phyloP scores from a whole-genome alignment of 805 yeast genomes.

The Candida methanosorbosa region DNA sequence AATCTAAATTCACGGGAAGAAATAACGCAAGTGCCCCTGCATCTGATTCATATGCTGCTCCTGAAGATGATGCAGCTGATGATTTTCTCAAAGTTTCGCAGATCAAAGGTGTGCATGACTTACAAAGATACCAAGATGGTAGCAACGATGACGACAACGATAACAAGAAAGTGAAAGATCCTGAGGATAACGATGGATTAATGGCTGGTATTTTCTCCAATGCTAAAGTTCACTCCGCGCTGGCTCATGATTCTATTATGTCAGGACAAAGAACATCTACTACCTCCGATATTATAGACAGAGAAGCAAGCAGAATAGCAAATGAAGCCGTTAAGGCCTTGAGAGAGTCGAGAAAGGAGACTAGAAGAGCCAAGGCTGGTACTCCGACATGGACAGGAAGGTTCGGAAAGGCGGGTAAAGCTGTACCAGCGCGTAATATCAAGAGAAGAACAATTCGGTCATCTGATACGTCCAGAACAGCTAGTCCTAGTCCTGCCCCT shows the following conservation, averaged over 20 bases:
- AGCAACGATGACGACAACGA: conserved; percentile 24
- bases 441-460: background rate
- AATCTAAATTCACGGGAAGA: conserved; percentile 21
- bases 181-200: conserved; percentile 48
- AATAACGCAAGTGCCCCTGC: conserved; percentile 5
- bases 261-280: conserved; percentile 28
- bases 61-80: conserved; percentile 40
- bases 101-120: conserved; percentile 63
- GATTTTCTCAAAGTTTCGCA: conserved; percentile 58
- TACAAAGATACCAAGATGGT: conserved; percentile 52
- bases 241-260: conserved; percentile 73
- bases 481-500: background rate
- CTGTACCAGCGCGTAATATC: background rate
- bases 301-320: conserved; percentile 55
- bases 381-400: conserved; percentile 96
- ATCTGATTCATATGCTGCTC: conserved; percentile 5
- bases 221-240: conserved; percentile 63
- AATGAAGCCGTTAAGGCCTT: conserved; percentile 55
- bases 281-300: conserved; percentile 45
- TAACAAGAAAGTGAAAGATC: conserved; percentile 2
- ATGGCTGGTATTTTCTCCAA: conserved; percentile 70
- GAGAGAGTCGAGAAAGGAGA: conserved; percentile 47
- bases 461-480: background rate
- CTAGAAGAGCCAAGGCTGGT: conserved; percentile 48
- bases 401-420: conserved; percentile 75